Base-by-base conservation (phyloP, 805 yeast species). In the Hanseniaspora opuntiae region DNA sequence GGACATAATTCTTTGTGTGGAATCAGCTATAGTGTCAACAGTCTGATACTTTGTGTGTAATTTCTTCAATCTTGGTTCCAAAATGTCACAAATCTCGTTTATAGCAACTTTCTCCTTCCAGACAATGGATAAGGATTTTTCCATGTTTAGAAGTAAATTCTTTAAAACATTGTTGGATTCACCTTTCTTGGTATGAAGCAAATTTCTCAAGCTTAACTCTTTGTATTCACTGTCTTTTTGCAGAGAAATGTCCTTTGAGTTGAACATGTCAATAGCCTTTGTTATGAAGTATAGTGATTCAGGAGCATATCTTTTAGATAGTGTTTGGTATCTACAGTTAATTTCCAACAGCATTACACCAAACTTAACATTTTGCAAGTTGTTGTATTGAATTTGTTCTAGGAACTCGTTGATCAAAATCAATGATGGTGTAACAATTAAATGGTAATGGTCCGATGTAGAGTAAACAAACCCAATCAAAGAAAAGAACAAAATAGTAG, bases 361-460 rank as follows among this genome's bases (percentile, higher is more conserved):
- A 53, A 77, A 74, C 45, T 78, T 76, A 6, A 82, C 58, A 44
- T 69, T 71, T 28, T 65, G 65, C 25, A 77, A 56, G 4, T 72
- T 62, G 22, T 63, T 62, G 28, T 68, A 65, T 42, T 73, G 72
- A 20, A 76, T 60, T 59, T 76, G 78, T 52, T 81, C 79, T 53
- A 90, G 68, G 14, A 78, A 71, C 65, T 86, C 90, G 47, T 82
- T 77, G 71, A 87, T 78, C 39, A 86, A 68, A 35, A 93, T 75
- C 32, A 78, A 70, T 1, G 90, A 75, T 3, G 97, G 96, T 0
- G 96, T 89, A 4, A 82, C 89, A 11, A 93, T 84, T 56, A 88
- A 73, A 71, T 93, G 98, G 68, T 85, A 90, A 63, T 87, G 89
- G 71, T 93, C 99, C 0, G 98, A 93, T 0, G 97, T 87, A 0